Percentiles rank a stretch among this genome's conserved stretches.
phyloP scores from a whole-genome alignment of 2,329 filamentous ascomycete species.

The Sarocladiaceae sp. region DNA sequence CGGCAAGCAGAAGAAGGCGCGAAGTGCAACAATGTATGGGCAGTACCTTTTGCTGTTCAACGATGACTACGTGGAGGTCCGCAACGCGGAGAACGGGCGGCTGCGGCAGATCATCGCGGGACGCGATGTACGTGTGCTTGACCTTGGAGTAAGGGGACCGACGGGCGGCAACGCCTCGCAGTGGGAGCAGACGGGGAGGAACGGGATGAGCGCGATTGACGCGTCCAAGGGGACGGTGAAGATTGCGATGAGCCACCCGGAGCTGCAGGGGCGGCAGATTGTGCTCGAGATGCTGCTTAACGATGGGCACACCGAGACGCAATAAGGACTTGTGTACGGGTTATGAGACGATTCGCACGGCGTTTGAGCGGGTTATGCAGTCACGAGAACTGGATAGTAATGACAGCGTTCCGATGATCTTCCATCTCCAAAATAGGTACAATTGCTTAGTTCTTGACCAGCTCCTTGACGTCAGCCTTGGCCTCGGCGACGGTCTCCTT shows the following conservation, averaged over 20 bases:
- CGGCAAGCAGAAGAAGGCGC: slow-evolving; percentile 73
- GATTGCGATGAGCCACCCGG: slow-evolving; percentile 90
- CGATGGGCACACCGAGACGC: slow-evolving; percentile 63
- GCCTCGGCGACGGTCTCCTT: slow-evolving; percentile 23
- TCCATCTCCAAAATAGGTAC: neutral
- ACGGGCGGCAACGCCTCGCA: slow-evolving; percentile 40
- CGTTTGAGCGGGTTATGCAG: neutral
- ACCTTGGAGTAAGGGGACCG: slow-evolving; percentile 68
- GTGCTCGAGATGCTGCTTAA: slow-evolving; percentile 90
- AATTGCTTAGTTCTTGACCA: slow-evolving; percentile 20
- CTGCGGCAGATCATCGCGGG: slow-evolving; percentile 91
- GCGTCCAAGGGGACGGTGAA: slow-evolving; percentile 74
- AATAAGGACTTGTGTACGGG: too few species aligned
- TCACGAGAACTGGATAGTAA: neutral
- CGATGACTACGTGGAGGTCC: slow-evolving; percentile 91
- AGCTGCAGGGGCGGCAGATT: slow-evolving; percentile 76
- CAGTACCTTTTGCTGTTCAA: slow-evolving; percentile 92
- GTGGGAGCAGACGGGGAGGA: slow-evolving; percentile 27
- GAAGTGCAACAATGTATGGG: slow-evolving; percentile 80
- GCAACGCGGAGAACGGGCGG: slow-evolving; percentile 92
- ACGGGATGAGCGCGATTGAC: slow-evolving; percentile 31
- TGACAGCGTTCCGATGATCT: neutral
- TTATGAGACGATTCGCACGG: neutral
- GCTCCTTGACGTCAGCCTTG: slow-evolving; percentile 15
- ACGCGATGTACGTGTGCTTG: slow-evolving; percentile 80